These are phyloP conservation scores for Ophiostoma perfectum DNA, from an alignment of 2,329 filamentous ascomycete species.

Conservation along the genomic window DNA sequence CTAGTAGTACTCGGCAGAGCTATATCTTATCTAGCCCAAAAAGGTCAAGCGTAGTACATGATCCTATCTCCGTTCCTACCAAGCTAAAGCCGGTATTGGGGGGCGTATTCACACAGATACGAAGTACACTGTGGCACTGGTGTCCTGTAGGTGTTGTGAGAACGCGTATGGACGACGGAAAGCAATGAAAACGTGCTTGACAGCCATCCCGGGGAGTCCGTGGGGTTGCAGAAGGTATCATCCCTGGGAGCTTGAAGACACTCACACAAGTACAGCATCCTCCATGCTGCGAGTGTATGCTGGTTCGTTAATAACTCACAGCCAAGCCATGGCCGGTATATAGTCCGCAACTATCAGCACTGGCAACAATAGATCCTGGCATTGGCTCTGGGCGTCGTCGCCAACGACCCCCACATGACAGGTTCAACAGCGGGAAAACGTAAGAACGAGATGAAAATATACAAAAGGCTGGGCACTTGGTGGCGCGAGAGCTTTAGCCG, in stretches of 20 bases:
- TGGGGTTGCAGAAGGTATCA: conserved; percentile 1
- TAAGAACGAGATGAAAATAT: not conserved
- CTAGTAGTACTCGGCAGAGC: not conserved
- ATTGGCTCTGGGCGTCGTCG: not conserved
- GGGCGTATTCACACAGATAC: too few relatives aligned
- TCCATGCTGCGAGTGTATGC: too few relatives aligned
- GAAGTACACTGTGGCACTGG: too few relatives aligned
- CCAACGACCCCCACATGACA: not conserved
- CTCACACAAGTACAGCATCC: too few relatives aligned
- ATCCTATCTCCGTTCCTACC: not conserved
- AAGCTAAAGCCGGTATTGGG: not conserved
- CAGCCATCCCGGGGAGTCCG: not conserved
- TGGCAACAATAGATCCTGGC: not conserved
- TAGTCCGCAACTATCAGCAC: not conserved
- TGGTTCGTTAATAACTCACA: not conserved
- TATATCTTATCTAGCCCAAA: not conserved
- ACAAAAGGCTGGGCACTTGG: not conserved
- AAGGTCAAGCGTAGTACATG: not conserved
- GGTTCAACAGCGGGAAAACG: not conserved
- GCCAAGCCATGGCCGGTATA: not conserved
- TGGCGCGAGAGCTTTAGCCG: not conserved
- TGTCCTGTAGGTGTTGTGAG: too few relatives aligned
- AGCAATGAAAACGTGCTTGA: not conserved
- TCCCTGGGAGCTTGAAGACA: not conserved
- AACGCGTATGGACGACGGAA: not conserved